phyloP scores from a whole-genome alignment of 2,329 filamentous ascomycete genomes.

The Colletotrichum kahawae region DNA sequence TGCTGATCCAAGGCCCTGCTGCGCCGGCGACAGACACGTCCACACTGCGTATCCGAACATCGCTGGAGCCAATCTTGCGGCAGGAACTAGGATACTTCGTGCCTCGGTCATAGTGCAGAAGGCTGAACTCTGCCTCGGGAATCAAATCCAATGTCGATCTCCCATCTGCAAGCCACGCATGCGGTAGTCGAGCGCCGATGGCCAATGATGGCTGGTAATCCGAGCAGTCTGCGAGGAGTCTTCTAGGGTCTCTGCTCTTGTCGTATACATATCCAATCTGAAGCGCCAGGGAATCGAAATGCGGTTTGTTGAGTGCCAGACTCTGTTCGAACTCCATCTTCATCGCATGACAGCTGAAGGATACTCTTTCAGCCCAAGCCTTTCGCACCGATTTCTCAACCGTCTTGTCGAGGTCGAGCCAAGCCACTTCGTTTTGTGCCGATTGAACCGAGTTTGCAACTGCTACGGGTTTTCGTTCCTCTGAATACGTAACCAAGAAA shows the following conservation, averaged over 20 bases:
- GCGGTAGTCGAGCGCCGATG: neutral
- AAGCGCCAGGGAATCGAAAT: neutral
- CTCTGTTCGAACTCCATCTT: neutral
- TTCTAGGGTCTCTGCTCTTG: accelerated
- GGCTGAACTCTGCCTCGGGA: neutral
- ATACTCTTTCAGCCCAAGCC: neutral
- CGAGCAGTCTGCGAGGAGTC: neutral
- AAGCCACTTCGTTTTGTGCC: neutral
- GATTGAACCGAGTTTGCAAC: neutral
- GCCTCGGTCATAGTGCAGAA: neutral
- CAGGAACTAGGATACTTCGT: neutral
- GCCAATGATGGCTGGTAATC: neutral
- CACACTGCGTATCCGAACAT: neutral
- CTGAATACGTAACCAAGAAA: neutral
- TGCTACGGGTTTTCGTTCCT: neutral
- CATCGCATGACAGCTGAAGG: neutral
- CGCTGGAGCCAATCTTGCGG: neutral
- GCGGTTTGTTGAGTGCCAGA: neutral
- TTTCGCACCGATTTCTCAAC: neutral
- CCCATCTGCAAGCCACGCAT: neutral
- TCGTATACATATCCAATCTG: neutral
- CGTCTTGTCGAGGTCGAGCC: neutral
- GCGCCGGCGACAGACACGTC: neutral
- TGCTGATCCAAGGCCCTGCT: neutral
- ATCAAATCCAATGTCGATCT: neutral